A percentile compares a stretch with the other conserved stretches of the same genome.
Evolutionary conservation across 164 flowering plant genomes (phyloP).

Genomic region (Sextonia rubra): DNA sequence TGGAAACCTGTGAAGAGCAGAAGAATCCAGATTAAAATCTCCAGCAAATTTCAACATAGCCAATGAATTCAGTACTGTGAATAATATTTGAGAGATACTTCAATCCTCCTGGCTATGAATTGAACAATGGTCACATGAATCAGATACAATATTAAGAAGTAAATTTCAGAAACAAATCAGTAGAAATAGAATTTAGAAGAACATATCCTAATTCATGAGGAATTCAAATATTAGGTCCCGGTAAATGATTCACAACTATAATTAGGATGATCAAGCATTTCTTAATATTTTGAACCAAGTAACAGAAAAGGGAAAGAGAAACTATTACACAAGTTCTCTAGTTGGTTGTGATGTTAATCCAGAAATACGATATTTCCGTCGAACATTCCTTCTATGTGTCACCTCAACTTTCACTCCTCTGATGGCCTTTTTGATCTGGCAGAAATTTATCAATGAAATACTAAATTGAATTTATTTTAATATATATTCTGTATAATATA

Average conservation of each 20-base stretch:
- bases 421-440: constrained; percentile 66
- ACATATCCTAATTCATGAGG: not conserved
- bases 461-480: not conserved
- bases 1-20: constrained; percentile 39
- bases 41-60: not conserved
- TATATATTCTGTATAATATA: not conserved
- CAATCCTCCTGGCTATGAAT: not conserved
- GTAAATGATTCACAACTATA: not conserved
- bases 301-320: not conserved
- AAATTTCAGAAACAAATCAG: not conserved
- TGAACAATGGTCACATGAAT: not conserved
- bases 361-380: constrained; percentile 75
- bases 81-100: not conserved
- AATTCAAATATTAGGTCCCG: too few relatives aligned
- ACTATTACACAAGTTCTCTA: constrained; percentile 66
- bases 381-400: constrained; percentile 65
- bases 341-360: constrained; percentile 84
- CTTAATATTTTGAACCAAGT: not conserved
- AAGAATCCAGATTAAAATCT: not conserved
- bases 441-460: not conserved
- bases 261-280: not conserved
- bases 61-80: not conserved
- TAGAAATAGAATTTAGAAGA: not conserved
- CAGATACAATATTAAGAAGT: not conserved
- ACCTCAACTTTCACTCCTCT: constrained; percentile 86